These are phyloP conservation scores for Syzygium aromaticum DNA, from an alignment of 345 rosid genomes.

Conservation along the genomic window DNA sequence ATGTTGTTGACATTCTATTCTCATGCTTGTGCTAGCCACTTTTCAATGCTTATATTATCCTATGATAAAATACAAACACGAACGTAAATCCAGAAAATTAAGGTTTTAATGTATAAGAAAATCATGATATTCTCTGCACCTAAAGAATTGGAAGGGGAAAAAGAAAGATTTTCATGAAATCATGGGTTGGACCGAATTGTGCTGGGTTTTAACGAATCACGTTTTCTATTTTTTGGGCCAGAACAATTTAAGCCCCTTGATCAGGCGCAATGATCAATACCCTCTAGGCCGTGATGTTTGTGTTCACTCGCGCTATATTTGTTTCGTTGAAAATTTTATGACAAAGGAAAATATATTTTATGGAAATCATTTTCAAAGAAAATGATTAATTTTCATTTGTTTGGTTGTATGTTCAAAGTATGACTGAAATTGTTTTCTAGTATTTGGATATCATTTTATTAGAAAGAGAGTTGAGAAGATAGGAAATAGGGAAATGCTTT, in stretches of 20 bases:
- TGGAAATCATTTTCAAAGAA: background rate
- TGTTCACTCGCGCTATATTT: constrained; percentile 41
- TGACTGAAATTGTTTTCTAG: background rate
- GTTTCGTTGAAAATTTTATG: background rate
- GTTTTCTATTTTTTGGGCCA: constrained; percentile 60
- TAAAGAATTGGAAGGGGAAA: background rate
- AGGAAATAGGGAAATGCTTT: background rate
- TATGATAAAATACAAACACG: background rate
- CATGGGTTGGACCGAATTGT: background rate
- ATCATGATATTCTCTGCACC: background rate
- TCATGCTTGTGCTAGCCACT: background rate
- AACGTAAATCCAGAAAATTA: background rate
- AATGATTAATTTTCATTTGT: fast-evolving
- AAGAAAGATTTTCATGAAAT: background rate
- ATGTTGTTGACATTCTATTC: background rate
- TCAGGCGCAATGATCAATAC: constrained; percentile 66
- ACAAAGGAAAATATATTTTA: background rate
- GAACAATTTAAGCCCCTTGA: constrained; percentile 46
- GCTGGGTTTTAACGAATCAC: constrained; percentile 64
- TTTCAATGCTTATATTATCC: background rate
- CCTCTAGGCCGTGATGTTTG: constrained; percentile 61
- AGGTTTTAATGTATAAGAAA: background rate
- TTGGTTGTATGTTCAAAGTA: background rate
- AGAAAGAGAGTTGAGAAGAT: background rate
- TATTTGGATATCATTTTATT: background rate